A percentile compares a stretch with the other conserved stretches of the same genome.
These are phyloP conservation scores for Thalassiosira livingstoniorum DNA, from an alignment of 352 stramenopile species.

Conservation along the genomic window DNA sequence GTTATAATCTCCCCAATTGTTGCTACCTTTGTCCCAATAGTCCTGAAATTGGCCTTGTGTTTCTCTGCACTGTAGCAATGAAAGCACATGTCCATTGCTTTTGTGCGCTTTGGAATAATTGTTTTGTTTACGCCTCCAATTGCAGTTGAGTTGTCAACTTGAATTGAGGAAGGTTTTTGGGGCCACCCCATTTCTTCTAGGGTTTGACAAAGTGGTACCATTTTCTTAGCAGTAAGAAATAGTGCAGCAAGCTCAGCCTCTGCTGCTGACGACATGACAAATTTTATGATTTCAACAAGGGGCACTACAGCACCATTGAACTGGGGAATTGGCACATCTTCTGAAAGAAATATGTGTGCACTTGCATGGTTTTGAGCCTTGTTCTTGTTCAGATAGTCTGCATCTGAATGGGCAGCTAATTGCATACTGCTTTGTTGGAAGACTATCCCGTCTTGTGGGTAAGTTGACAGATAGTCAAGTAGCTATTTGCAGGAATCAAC, in stretches of 20 bases:
- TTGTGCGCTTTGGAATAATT: neutral
- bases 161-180: neutral
- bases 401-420: too few species aligned
- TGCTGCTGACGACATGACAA: conserved; percentile 10
- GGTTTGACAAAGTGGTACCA: neutral
- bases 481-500: neutral
- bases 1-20: neutral
- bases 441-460: too few species aligned
- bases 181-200: neutral
- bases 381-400: neutral
- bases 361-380: neutral
- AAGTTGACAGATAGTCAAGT: neutral
- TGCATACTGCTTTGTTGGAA: too few species aligned
- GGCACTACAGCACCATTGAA: neutral
- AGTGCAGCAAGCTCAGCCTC: conserved; percentile 5
- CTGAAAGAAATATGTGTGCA: conserved; percentile 4
- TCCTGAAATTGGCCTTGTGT: neutral
- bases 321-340: neutral
- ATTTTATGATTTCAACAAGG: neutral
- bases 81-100: conserved; percentile 6
- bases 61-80: neutral
- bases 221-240: conserved; percentile 1
- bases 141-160: conserved; percentile 4
- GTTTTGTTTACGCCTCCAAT: neutral
- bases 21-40: neutral